phyloP scores from a whole-genome alignment of 257 asterid genomes.

The Haberlea rhodopensis region DNA sequence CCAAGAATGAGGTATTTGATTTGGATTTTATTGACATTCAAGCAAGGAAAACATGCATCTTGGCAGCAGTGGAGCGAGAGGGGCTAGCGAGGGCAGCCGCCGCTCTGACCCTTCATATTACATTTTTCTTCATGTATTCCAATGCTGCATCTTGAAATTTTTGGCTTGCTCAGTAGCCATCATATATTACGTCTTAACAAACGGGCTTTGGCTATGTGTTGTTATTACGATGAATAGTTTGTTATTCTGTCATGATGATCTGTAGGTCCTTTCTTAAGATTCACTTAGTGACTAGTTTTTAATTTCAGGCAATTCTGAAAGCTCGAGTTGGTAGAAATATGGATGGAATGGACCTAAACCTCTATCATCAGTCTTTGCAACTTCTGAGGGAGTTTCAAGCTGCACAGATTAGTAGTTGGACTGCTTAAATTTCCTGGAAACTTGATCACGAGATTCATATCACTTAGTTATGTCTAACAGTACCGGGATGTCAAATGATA shows the following conservation, averaged over 20 bases:
- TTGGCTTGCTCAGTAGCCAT: not conserved
- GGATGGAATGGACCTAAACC: constrained; percentile 89
- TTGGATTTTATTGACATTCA: constrained; percentile 12
- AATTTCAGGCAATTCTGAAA: constrained; percentile 62
- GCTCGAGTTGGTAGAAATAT: constrained; percentile 94
- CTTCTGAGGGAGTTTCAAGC: constrained; percentile 69
- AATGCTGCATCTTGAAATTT: not conserved
- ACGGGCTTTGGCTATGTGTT: too few species aligned
- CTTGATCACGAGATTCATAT: not conserved
- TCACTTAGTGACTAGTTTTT: constrained; percentile 11
- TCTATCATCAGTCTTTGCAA: constrained; percentile 70
- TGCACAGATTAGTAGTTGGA: constrained; percentile 39
- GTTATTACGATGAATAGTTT: too few species aligned
- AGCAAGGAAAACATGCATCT: not conserved
- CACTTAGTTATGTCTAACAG: constrained; percentile 13
- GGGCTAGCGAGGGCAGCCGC: too few species aligned
- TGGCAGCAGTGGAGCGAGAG: not conserved
- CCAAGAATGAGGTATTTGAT: constrained; percentile 53
- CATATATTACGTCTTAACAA: not conserved
- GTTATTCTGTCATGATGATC: too few species aligned
- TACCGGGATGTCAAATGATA: too few species aligned
- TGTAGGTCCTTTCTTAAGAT: not conserved
- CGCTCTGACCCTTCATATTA: too few species aligned
- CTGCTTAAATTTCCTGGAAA: constrained; percentile 24
- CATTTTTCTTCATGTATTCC: too few species aligned